phyloP scores from a whole-genome alignment of 768 basidiomycete species.

The Mycena indigotica region DNA sequence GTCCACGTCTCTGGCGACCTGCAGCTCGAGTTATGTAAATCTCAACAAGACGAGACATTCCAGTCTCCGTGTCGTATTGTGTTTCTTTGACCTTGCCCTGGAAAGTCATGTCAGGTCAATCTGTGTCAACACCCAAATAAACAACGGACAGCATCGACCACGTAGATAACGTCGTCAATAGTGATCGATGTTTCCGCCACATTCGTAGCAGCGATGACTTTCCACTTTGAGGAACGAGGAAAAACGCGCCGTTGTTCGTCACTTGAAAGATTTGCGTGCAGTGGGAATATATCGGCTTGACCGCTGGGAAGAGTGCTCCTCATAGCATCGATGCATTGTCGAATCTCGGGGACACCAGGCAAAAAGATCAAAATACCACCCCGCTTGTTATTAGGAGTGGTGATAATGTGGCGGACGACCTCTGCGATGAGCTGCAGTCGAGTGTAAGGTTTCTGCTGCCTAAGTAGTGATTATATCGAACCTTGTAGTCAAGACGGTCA shows the following conservation, averaged over 20 bases:
- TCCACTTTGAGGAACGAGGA: slow-evolving; percentile 62
- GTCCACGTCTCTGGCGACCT: slow-evolving; percentile 80
- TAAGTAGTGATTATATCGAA: slow-evolving; percentile 28
- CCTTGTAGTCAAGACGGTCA: slow-evolving; percentile 75
- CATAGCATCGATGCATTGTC: slow-evolving; percentile 70
- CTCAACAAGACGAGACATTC: slow-evolving; percentile 78
- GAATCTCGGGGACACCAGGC: slow-evolving; percentile 88
- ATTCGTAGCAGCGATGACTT: slow-evolving; percentile 88
- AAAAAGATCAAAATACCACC: slow-evolving; percentile 87
- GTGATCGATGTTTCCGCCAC: slow-evolving; percentile 94
- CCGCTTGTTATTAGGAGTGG: slow-evolving; percentile 40
- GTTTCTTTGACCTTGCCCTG: slow-evolving; percentile 83
- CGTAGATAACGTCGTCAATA: slow-evolving; percentile 85
- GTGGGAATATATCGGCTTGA: slow-evolving; percentile 62
- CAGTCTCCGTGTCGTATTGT: slow-evolving; percentile 66
- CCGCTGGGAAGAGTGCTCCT: slow-evolving; percentile 35
- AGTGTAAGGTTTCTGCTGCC: background rate
- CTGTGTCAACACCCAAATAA: background rate
- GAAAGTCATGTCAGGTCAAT: background rate
- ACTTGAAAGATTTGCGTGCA: slow-evolving; percentile 87
- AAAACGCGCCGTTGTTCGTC: slow-evolving; percentile 86
- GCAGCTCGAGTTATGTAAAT: slow-evolving; percentile 79
- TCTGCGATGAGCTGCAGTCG: slow-evolving; percentile 60
- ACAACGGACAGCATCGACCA: slow-evolving; percentile 58
- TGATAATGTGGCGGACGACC: slow-evolving; percentile 64